Percentiles rank a stretch among this genome's conserved stretches.
Conservation (phyloP, 441 rosid genomes). For the Populus hybrid region DNA sequence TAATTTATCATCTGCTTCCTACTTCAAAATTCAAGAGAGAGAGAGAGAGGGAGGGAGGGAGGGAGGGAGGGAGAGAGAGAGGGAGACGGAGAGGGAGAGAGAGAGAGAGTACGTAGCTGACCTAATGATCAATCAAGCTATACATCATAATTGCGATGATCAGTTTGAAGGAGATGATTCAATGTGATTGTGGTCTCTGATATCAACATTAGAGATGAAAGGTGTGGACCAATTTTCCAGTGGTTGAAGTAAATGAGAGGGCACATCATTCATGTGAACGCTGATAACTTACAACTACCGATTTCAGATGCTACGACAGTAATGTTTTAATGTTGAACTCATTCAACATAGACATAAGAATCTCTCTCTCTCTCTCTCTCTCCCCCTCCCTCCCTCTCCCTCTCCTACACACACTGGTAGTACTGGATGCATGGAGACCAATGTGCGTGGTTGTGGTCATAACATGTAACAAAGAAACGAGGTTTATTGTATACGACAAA, state of each 20-base stretch:
- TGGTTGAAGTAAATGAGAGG: conserved; percentile 34
- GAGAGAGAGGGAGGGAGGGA: too few relatives aligned
- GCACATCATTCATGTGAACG: conserved; percentile 42
- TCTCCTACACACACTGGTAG: not conserved
- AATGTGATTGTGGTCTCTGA: not conserved
- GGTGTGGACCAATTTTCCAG: conserved; percentile 37
- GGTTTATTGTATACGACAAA: not conserved
- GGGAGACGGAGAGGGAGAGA: too few relatives aligned
- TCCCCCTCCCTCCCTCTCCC: not conserved
- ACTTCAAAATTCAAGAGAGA: too few relatives aligned
- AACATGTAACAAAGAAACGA: not conserved
- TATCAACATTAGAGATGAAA: conserved; percentile 32
- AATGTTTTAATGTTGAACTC: conserved; percentile 18
- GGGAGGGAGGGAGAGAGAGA: too few relatives aligned
- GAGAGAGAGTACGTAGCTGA: too few relatives aligned
- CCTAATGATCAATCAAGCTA: too few relatives aligned
- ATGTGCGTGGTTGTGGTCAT: not conserved
- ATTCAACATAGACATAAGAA: not conserved
- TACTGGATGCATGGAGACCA: not conserved
- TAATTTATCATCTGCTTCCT: too few relatives aligned
- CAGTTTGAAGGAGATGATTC: too few relatives aligned
- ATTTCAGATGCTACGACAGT: conserved; percentile 21
- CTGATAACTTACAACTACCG: conserved; percentile 40
- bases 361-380: conserved; percentile 7
- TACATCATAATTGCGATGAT: not conserved